Evolutionary conservation across 164 flowering plant genomes (phyloP).

Genomic region (Annona cherimola): DNA sequence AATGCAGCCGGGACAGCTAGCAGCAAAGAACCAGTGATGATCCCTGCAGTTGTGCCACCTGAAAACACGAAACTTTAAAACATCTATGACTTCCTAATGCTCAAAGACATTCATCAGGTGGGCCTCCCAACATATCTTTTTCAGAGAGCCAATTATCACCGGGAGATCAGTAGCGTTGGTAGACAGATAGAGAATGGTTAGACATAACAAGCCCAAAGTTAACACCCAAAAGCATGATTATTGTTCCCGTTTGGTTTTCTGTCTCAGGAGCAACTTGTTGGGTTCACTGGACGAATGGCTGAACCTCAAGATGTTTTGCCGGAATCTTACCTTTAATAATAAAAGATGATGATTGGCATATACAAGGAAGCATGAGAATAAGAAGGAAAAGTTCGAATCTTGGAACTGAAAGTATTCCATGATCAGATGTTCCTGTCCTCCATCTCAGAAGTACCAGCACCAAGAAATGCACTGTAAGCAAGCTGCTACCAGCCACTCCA

Average conservation of each 20-base stretch:
- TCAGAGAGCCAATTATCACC: too few species aligned
- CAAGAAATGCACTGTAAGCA: slow-evolving; percentile 28
- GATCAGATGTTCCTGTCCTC: slow-evolving; percentile 38
- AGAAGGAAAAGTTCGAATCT: slow-evolving; percentile 55
- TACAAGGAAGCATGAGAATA: slow-evolving; percentile 47
- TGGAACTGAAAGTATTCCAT: slow-evolving; percentile 41
- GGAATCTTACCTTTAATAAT: slow-evolving; percentile 41
- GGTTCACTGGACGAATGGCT: neutral
- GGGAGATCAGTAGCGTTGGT: too few species aligned
- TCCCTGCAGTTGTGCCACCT: slow-evolving; percentile 52
- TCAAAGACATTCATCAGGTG: neutral
- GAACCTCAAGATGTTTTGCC: neutral
- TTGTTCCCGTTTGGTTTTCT: neutral
- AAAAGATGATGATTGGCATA: slow-evolving; percentile 54
- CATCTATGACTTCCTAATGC: neutral
- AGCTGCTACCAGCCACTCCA: slow-evolving; percentile 37
- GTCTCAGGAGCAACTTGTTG: neutral
- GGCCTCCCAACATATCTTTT: neutral
- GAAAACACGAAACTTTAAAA: neutral
- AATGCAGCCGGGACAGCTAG: slow-evolving; percentile 48
- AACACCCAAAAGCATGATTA: neutral
- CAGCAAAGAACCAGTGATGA: slow-evolving; percentile 39
- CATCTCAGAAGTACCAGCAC: slow-evolving; percentile 39
- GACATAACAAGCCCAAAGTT: neutral
- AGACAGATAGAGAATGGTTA: too few species aligned